These are phyloP conservation scores for Mediolabrus comicus DNA, from an alignment of 108 stramenopile genomes.

Conservation along the genomic window DNA sequence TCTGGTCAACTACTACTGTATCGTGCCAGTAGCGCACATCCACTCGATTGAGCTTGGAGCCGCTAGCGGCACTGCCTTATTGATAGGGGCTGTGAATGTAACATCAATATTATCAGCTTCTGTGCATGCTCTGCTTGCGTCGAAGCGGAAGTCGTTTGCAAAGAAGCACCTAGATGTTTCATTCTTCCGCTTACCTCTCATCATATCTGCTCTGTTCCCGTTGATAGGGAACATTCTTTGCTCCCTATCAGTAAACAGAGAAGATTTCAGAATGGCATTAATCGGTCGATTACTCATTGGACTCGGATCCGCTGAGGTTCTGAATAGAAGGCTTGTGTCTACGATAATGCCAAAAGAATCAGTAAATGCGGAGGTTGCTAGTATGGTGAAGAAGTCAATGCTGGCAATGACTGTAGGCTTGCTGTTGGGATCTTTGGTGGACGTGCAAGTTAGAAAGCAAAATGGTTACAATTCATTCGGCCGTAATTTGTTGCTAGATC, in stretches of 20 bases:
- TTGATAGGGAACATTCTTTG: slow-evolving; percentile 40
- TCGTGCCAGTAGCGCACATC: slow-evolving; percentile 33
- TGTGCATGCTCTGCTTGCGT: slow-evolving; percentile 21
- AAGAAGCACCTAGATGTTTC: slow-evolving; percentile 14
- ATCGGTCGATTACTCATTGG: slow-evolving; percentile 41
- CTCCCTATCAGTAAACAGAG: slow-evolving; percentile 8
- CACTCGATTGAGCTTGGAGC: slow-evolving; percentile 20
- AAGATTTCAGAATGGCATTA: slow-evolving; percentile 30
- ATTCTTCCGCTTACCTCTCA: slow-evolving; percentile 22
- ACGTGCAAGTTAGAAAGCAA: slow-evolving; percentile 17
- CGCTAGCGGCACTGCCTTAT: slow-evolving; percentile 15
- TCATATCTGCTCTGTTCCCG: slow-evolving; percentile 12
- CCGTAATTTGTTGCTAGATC: background rate
- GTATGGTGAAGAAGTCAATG: slow-evolving; percentile 15
- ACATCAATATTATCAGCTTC: slow-evolving; percentile 24
- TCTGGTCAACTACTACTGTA: slow-evolving; percentile 38
- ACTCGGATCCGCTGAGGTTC: slow-evolving; percentile 30
- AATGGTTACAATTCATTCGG: background rate
- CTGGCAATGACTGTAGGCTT: slow-evolving; percentile 19
- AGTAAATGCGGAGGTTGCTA: slow-evolving; percentile 28
- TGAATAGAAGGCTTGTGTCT: slow-evolving; percentile 27
- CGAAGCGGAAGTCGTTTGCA: slow-evolving; percentile 28
- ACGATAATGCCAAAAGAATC: slow-evolving; percentile 12
- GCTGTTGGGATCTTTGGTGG: slow-evolving; percentile 27
- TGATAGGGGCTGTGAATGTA: slow-evolving; percentile 32